These are phyloP conservation scores for Tulasnella sp. DNA, from an alignment of 768 basidiomycete genomes.

Conservation along the genomic window DNA sequence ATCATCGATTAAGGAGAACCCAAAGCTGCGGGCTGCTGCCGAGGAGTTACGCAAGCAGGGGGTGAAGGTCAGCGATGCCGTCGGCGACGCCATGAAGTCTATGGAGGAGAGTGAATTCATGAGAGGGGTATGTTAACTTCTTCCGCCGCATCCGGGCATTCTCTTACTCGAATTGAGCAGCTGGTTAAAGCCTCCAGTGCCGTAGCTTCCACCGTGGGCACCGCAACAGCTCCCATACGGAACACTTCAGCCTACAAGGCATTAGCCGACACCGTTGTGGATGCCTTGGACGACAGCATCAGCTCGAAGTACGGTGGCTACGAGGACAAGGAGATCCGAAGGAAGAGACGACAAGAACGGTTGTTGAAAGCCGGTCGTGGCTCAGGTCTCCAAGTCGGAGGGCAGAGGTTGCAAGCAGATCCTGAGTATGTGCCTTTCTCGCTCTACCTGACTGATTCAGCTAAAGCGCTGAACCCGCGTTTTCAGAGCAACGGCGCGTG, in stretches of 20 bases:
- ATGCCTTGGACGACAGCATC: slow-evolving; percentile 89
- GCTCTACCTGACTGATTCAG: neutral
- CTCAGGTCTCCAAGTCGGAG: slow-evolving; percentile 45
- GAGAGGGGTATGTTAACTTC: slow-evolving; percentile 54
- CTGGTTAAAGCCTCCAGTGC: slow-evolving; percentile 80
- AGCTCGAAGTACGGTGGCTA: slow-evolving; percentile 93
- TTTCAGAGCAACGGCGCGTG: slow-evolving; percentile 69
- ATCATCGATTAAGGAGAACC: slow-evolving; percentile 94
- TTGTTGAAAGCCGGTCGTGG: slow-evolving; percentile 77
- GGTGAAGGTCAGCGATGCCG: slow-evolving; percentile 88
- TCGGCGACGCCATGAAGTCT: slow-evolving; percentile 78
- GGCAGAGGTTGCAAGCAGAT: slow-evolving; percentile 54
- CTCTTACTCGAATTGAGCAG: slow-evolving; percentile 34
- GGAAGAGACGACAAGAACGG: slow-evolving; percentile 69
- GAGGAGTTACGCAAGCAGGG: slow-evolving; percentile 87
- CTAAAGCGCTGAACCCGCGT: neutral
- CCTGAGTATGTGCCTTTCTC: slow-evolving; percentile 55
- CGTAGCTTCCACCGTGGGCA: slow-evolving; percentile 75
- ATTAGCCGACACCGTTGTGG: slow-evolving; percentile 77
- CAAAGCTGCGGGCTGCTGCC: slow-evolving; percentile 80
- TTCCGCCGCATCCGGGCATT: neutral
- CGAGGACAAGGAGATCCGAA: slow-evolving; percentile 86
- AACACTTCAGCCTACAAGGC: slow-evolving; percentile 93
- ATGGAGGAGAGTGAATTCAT: slow-evolving; percentile 95
- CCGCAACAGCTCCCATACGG: slow-evolving; percentile 92